A percentile compares a stretch with the other conserved stretches of the same genome.
These are phyloP conservation scores for Lactifluus pinguis DNA, from an alignment of 768 basidiomycete species.

Conservation along the genomic window DNA sequence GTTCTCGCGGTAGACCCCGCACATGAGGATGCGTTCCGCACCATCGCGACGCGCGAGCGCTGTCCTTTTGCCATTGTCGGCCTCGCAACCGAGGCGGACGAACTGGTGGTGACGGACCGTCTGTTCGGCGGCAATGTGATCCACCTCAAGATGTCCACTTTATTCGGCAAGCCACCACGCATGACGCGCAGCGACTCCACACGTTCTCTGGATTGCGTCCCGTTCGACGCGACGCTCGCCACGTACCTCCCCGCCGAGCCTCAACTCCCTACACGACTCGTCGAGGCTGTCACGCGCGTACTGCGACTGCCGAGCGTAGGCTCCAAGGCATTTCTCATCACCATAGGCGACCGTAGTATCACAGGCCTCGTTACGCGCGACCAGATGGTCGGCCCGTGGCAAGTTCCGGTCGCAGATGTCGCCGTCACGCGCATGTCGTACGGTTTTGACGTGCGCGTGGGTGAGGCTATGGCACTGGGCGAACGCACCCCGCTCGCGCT, in stretches of 20 bases:
- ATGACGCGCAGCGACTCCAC: conserved; percentile 70
- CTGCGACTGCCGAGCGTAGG: conserved; percentile 87
- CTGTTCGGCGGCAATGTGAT: conserved; percentile 74
- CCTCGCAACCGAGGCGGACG: conserved; percentile 68
- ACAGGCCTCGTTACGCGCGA: conserved; percentile 93
- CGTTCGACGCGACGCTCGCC: conserved; percentile 66
- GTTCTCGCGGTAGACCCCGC: conserved; percentile 79
- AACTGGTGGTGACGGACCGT: conserved; percentile 84
- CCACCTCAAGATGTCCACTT: conserved; percentile 83
- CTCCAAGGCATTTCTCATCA: conserved; percentile 96
- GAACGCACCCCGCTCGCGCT: conserved; percentile 93
- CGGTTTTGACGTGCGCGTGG: conserved; percentile 74
- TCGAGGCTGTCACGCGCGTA: conserved; percentile 66
- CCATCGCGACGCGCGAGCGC: conserved; percentile 77
- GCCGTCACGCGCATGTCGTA: conserved; percentile 94
- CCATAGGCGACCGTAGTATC: conserved; percentile 92
- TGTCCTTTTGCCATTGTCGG: conserved; percentile 94
- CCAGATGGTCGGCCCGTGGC: conserved; percentile 99
- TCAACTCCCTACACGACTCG: conserved; percentile 41
- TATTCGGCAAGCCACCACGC: conserved; percentile 94
- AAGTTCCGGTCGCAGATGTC: conserved; percentile 95
- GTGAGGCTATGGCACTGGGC: conserved; percentile 99
- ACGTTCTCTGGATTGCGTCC: conserved; percentile 29
- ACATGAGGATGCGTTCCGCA: conserved; percentile 54
- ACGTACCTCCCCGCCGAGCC: conserved; percentile 47